Evolutionary conservation across 2,329 filamentous ascomycete species (phyloP).

Genomic region (Colletotrichum sojae): DNA sequence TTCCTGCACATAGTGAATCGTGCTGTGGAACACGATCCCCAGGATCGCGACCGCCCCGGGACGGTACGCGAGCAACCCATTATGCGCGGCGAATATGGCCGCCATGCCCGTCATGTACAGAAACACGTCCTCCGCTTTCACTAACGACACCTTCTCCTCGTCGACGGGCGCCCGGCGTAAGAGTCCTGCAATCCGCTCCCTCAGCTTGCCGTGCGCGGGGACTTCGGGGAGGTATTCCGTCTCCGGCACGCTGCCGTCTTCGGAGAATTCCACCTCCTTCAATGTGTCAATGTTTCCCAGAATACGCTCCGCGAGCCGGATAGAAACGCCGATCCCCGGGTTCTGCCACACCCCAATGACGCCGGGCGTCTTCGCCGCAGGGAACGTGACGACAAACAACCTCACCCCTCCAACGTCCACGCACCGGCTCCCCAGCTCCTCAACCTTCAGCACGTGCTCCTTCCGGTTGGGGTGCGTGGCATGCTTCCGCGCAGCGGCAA

Average conservation of each 20-base stretch:
- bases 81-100: conserved; percentile 60
- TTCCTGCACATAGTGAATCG: conserved; percentile 62
- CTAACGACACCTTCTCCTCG: conserved; percentile 44
- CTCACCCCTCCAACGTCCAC: conserved; percentile 59
- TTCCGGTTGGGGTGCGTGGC: conserved; percentile 53
- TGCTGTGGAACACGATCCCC: conserved; percentile 67
- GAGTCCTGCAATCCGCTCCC: conserved; percentile 57
- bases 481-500: conserved; percentile 47
- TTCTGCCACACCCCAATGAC: conserved; percentile 62
- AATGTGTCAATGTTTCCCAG: conserved; percentile 53
- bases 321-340: conserved; percentile 61
- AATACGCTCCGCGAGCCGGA: conserved; percentile 60
- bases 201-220: conserved; percentile 54
- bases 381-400: conserved; percentile 61
- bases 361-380: conserved; percentile 51
- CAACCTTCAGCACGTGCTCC: conserved; percentile 50
- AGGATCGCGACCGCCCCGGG: conserved; percentile 58
- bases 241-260: conserved; percentile 50
- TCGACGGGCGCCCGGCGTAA: conserved; percentile 57
- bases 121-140: conserved; percentile 60
- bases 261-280: conserved; percentile 50
- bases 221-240: conserved; percentile 55
- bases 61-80: conserved; percentile 52
- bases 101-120: conserved; percentile 70
- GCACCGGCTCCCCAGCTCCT: conserved; percentile 55